Percentiles rank a stretch among this genome's conserved stretches.
Evolutionary conservation across 495 filamentous ascomycete species (phyloP).

Genomic region (Bathelium albidoporum): DNA sequence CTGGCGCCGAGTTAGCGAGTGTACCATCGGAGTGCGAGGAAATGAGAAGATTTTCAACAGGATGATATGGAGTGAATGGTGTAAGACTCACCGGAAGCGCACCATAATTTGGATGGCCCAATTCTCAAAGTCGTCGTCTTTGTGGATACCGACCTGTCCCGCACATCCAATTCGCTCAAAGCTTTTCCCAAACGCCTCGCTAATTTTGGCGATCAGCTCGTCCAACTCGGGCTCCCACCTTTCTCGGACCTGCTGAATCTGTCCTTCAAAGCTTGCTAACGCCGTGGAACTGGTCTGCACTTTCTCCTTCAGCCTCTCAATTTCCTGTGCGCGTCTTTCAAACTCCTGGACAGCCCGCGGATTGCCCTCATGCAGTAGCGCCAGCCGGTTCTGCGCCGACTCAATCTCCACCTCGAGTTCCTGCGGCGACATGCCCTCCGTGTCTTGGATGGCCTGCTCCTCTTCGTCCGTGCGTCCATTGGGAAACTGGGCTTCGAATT

Average conservation of each 20-base stretch:
- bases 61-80: neutral
- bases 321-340: slow-evolving; percentile 53
- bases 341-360: slow-evolving; percentile 63
- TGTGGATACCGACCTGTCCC: slow-evolving; percentile 75
- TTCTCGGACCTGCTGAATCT: slow-evolving; percentile 47
- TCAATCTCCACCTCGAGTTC: slow-evolving; percentile 64
- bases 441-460: slow-evolving; percentile 20
- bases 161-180: slow-evolving; percentile 91
- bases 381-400: slow-evolving; percentile 60
- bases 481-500: neutral
- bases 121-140: slow-evolving; percentile 75
- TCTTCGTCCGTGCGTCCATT: slow-evolving; percentile 25
- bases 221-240: slow-evolving; percentile 83
- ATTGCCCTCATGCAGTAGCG: slow-evolving; percentile 70
- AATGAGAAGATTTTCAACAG: neutral
- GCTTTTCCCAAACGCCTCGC: slow-evolving; percentile 77
- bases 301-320: slow-evolving; percentile 44
- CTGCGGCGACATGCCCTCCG: slow-evolving; percentile 44
- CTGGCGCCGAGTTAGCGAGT: slow-evolving; percentile 33
- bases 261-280: slow-evolving; percentile 41
- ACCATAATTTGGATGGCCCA: slow-evolving; percentile 93
- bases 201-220: slow-evolving; percentile 65
- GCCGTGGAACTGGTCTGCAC: slow-evolving; percentile 36
- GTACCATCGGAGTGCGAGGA: neutral
- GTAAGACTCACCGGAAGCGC: slow-evolving; percentile 63